Conservation (phyloP, 2,329 filamentous ascomycete genomes). For the Polychaeton citri region DNA sequence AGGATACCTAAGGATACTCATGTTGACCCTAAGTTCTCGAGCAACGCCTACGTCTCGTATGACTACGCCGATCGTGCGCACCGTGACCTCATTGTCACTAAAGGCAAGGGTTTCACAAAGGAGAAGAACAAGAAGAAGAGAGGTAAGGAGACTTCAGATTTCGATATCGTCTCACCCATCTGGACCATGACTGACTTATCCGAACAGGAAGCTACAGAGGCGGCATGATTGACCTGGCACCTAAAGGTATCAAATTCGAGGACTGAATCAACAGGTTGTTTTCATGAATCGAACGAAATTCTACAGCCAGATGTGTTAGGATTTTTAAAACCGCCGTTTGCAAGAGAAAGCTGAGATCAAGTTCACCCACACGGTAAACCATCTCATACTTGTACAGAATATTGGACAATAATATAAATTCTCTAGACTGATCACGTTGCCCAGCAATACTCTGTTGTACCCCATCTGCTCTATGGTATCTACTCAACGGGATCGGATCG, state of each 20-base stretch:
- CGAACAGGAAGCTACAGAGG: constrained; percentile 71
- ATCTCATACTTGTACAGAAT: too few species aligned
- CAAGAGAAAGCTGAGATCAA: too few species aligned
- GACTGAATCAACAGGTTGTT: too few species aligned
- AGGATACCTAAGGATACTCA: constrained; percentile 57
- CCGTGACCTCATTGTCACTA: constrained; percentile 76
- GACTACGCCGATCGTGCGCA: constrained; percentile 83
- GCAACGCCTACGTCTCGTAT: constrained; percentile 72
- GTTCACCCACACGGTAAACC: too few species aligned
- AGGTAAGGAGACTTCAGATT: constrained; percentile 11
- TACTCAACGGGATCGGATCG: too few species aligned
- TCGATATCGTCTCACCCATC: neutral
- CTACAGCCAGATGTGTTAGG: too few species aligned
- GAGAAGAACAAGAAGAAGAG: constrained; percentile 82
- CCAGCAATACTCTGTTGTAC: too few species aligned
- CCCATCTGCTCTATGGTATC: too few species aligned
- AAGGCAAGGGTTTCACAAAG: constrained; percentile 96
- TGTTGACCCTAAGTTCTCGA: constrained; percentile 56
- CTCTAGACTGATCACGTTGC: too few species aligned
- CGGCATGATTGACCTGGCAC: constrained; percentile 70
- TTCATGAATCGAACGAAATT: too few species aligned
- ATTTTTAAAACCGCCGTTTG: too few species aligned
- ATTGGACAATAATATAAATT: too few species aligned
- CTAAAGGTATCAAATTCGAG: constrained; percentile 89
- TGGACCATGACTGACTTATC: constrained; percentile 54